These are phyloP conservation scores for Podila clonocystis DNA, from an alignment of 192 early-diverging fungal genomes.

Conservation along the genomic window DNA sequence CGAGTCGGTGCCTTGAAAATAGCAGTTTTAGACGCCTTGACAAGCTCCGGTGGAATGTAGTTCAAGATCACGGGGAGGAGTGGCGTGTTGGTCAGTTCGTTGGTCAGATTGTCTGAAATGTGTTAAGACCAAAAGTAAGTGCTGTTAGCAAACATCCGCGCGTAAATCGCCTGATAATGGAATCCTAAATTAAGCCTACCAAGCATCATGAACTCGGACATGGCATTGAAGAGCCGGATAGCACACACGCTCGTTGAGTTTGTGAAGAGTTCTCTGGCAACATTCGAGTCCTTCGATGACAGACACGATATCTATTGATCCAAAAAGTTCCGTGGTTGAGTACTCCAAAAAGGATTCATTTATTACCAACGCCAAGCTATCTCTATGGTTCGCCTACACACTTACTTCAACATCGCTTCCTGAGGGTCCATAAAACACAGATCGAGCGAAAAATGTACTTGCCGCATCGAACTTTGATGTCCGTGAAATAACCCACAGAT, in stretches of 20 bases:
- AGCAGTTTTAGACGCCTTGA: constrained; percentile 26
- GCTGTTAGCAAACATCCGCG: neutral
- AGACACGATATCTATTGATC: constrained; percentile 52
- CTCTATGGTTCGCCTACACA: neutral
- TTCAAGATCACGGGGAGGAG: constrained; percentile 52
- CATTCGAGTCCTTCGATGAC: constrained; percentile 47
- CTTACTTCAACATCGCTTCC: constrained; percentile 53
- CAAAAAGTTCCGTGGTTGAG: too few relatives aligned
- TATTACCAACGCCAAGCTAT: neutral
- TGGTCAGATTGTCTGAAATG: constrained; percentile 47
- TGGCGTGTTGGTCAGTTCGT: constrained; percentile 44
- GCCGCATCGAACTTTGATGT: constrained; percentile 50
- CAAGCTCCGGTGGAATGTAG: constrained; percentile 40
- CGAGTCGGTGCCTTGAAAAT: constrained; percentile 29
- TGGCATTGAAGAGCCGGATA: constrained; percentile 54
- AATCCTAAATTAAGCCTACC: constrained; percentile 24
- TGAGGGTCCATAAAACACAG: constrained; percentile 59
- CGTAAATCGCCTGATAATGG: neutral
- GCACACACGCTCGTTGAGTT: constrained; percentile 32
- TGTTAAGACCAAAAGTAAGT: neutral
- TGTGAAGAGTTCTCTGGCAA: constrained; percentile 26
- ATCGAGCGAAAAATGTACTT: constrained; percentile 56
- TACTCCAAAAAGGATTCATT: neutral
- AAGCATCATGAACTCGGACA: constrained; percentile 64
- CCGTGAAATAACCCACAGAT: constrained; percentile 61